Evolutionary conservation across 331 rosid species (phyloP).

Genomic region (Rosa hybrid): DNA sequence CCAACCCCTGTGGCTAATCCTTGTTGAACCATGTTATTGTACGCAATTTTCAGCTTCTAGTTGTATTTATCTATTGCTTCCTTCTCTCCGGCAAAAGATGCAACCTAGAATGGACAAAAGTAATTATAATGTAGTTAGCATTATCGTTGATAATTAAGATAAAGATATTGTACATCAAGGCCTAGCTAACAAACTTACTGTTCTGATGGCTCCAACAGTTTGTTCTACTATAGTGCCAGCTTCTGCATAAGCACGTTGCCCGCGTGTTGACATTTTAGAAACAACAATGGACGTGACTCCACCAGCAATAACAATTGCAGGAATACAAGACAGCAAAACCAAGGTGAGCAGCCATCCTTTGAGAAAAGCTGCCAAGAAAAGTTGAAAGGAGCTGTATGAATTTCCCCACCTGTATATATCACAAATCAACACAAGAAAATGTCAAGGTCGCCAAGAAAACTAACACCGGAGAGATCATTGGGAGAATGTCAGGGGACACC

Average conservation of each 20-base stretch:
- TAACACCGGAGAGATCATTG: too few relatives aligned
- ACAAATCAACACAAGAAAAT: neutral
- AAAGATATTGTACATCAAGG: neutral
- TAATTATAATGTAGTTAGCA: neutral
- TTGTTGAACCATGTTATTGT: slow-evolving; percentile 50
- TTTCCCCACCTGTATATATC: slow-evolving; percentile 70
- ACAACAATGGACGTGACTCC: slow-evolving; percentile 38
- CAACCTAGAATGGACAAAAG: slow-evolving; percentile 48
- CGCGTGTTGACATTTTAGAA: slow-evolving; percentile 62
- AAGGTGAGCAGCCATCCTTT: slow-evolving; percentile 78
- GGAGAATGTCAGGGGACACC: neutral
- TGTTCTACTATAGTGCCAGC: slow-evolving; percentile 82
- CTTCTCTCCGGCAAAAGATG: slow-evolving; percentile 88
- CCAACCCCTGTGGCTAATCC: slow-evolving; percentile 76
- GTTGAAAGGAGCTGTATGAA: slow-evolving; percentile 67
- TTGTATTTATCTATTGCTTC: slow-evolving; percentile 68
- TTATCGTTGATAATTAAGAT: neutral
- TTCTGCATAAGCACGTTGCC: slow-evolving; percentile 81
- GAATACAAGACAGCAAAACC: slow-evolving; percentile 62
- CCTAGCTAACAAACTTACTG: slow-evolving; percentile 40
- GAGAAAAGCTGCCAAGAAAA: slow-evolving; percentile 65
- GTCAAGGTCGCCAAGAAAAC: too few relatives aligned
- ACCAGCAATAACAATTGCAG: slow-evolving; percentile 47
- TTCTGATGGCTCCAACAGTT: slow-evolving; percentile 71
- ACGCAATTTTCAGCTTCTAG: slow-evolving; percentile 59